These are phyloP conservation scores for Trypanosoma lewisi DNA, from an alignment of 208 protist genomes.

Conservation along the genomic window DNA sequence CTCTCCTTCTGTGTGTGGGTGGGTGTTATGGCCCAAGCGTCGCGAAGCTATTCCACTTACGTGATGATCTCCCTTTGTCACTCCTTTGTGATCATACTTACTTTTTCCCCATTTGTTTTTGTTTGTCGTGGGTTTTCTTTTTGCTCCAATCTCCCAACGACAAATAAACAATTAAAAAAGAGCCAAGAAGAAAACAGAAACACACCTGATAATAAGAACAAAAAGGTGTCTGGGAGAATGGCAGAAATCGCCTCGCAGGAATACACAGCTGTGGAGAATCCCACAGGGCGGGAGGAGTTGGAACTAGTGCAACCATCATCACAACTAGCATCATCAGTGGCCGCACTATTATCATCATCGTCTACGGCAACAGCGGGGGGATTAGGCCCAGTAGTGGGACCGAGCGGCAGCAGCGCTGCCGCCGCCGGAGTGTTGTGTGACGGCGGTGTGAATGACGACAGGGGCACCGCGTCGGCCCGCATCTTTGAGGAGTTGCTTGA, in stretches of 20 bases:
- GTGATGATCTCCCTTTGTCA: neutral
- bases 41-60: no score
- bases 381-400: neutral
- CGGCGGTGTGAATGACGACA: conserved; percentile 15
- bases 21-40: neutral
- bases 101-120: neutral
- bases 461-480: conserved; percentile 13
- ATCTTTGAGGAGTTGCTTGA: conserved; percentile 85
- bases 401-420: no score
- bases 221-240: neutral
- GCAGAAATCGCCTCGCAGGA: neutral
- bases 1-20: neutral
- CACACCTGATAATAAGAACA: neutral
- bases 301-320: no score
- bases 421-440: no score
- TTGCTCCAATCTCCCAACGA: no score
- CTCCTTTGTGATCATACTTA: neutral
- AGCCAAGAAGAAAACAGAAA: neutral
- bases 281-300: neutral
- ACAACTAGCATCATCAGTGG: no score
- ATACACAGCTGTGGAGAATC: neutral
- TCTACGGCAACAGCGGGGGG: neutral
- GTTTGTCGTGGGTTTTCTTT: neutral
- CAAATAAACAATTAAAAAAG: neutral
- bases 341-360: no score